Evolutionary conservation across 768 basidiomycete genomes (phyloP).

Genomic region (Pleurotus ostreatus): DNA sequence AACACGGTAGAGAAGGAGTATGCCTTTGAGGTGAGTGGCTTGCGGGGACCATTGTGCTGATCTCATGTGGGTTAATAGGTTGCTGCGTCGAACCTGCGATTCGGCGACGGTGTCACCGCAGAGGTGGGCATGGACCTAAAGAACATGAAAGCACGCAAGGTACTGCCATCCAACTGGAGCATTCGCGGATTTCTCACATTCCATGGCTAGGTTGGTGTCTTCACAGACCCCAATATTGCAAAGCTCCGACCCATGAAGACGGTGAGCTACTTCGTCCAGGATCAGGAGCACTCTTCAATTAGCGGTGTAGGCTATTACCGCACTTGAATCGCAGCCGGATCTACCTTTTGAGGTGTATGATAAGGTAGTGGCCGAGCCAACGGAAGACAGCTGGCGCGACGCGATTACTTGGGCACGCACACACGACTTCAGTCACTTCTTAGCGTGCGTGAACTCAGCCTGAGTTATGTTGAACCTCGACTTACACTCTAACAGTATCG

Average conservation of each 20-base stretch:
- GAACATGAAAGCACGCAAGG: conserved; percentile 90
- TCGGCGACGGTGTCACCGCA: conserved; percentile 84
- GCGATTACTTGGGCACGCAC: conserved; percentile 86
- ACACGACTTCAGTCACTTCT: conserved; percentile 90
- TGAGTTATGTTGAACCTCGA: no score
- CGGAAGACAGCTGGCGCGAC: conserved; percentile 82
- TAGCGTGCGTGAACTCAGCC: conserved; percentile 55
- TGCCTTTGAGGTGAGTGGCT: conserved; percentile 70
- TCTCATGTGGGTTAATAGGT: conserved; percentile 39
- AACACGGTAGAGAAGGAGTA: conserved; percentile 77
- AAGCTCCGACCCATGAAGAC: conserved; percentile 79
- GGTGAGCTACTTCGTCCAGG: conserved; percentile 37
- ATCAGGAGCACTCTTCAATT: neutral
- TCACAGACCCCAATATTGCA: conserved; percentile 85
- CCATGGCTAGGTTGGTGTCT: conserved; percentile 78
- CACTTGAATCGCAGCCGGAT: conserved; percentile 73
- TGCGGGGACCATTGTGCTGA: no score
- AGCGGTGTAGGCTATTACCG: conserved; percentile 57
- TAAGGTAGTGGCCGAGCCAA: conserved; percentile 83
- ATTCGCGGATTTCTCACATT: conserved; percentile 8
- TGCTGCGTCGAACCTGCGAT: conserved; percentile 83
- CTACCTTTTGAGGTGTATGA: conserved; percentile 82
- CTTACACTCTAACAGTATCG: conserved; percentile 45
- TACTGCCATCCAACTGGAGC: conserved; percentile 19
- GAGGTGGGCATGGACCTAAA: conserved; percentile 94